Evolutionary conservation across 1,284 basidiomycete genomes (phyloP), one percentile per base, ranked within the genome.

Genomic region (Puccinia coronata): DNA sequence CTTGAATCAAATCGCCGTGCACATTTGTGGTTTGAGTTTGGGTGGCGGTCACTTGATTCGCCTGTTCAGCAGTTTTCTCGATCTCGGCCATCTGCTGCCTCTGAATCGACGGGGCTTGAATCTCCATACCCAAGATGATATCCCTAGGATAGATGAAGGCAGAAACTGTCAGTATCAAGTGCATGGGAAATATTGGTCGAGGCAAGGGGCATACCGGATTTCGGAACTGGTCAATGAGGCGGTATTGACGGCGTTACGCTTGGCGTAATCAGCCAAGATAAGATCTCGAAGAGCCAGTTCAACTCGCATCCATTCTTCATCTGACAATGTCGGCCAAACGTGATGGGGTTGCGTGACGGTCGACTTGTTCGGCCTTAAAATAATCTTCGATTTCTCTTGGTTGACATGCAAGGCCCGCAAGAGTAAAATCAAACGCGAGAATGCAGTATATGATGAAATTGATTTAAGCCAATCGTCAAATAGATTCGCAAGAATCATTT

Each of bases 231-330:
- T 99, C 83, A 99, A 88, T 39, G 96, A 98, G 0, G 96, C 96
- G 73, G 98, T 96, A 87, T 99, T 99, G 87, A 99, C 97, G 82
- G 93, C 95, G 87, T 99, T 99, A 80, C 97, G 92, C 88, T 99
- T 99, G 84, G 96, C 97, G 86, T 99, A 99, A 88, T 99, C 97
- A 83, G 92, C 92, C 73, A 96, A 88, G 85, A 96, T 96, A 69
- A 96, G 90, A 83, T 96, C 94, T 86, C 94, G 96, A 88, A 99
- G 92, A 1, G 96, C 96, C 65, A 98, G 93, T 88, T 99, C 97
- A 63, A 98, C 97, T 88, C 97, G 96, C 88, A 99, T 98, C 97
- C 97, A 99, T 84, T 98, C 96, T 83, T 98, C 95, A 85, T 99
- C 96, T 34, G 89, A 89, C 73, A 99, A 89, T 1, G 95, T 93